Evolutionary conservation across 2,329 filamentous ascomycete genomes (phyloP).

Genomic region (Diaporthe sp.): DNA sequence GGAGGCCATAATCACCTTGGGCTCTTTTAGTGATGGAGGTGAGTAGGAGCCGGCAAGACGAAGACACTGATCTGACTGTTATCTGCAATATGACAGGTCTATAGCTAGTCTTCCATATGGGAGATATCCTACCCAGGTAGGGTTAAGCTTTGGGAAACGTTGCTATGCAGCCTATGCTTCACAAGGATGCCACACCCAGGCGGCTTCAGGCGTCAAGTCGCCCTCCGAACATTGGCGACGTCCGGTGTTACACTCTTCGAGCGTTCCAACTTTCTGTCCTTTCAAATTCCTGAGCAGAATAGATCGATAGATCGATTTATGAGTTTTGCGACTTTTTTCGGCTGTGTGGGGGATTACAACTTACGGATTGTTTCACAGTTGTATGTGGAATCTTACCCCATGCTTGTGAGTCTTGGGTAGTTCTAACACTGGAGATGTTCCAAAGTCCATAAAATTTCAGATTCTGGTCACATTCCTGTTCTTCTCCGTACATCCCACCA

Average conservation of each 20-base stretch:
- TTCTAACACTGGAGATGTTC: neutral
- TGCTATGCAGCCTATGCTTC: neutral
- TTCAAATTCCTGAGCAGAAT: rapidly evolving
- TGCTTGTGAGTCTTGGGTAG: neutral
- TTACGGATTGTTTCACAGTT: neutral
- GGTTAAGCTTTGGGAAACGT: neutral
- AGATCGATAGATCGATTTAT: neutral
- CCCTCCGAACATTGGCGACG: neutral
- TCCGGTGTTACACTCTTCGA: neutral
- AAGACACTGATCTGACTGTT: neutral
- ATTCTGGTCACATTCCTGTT: no score
- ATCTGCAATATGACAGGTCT: neutral
- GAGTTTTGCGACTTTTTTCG: neutral
- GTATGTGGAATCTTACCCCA: neutral
- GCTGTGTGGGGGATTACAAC: neutral
- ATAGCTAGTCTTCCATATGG: neutral
- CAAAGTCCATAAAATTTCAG: neutral
- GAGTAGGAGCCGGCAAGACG: neutral
- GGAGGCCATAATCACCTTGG: neutral
- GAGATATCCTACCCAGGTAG: neutral
- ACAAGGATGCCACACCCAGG: neutral
- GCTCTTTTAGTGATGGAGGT: neutral
- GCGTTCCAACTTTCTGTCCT: rapidly evolving
- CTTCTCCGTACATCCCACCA: neutral
- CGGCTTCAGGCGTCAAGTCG: neutral